Base-by-base conservation (phyloP, 1,284 basidiomycete genomes). In the Cryptococcus sp. region DNA sequence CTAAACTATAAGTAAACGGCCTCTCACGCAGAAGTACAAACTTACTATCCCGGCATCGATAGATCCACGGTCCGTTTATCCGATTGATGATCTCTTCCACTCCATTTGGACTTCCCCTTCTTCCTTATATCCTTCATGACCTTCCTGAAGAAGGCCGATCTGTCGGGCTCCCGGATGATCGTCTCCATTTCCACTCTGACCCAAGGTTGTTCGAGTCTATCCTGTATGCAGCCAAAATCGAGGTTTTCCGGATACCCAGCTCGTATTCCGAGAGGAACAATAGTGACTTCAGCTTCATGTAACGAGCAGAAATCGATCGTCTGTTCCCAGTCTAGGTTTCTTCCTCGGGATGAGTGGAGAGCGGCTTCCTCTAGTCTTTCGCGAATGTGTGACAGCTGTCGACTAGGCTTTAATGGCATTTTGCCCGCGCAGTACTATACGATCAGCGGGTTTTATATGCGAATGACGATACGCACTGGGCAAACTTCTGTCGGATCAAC, bases 1-100 rank as follows among this genome's bases (percentile, higher is more conserved):
- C 74, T 74, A 53, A 23, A 23, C 23, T 23, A 23, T 23, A 23
- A 23, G 23, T 23, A 23, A 23, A 23, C 23, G 23, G 23, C 23
- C 23, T 23, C 23, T 23, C 5, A 52, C 7, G 2, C 32, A n/a
- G 37, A 36, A 14, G 33, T 33, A 6, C 5, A 36, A 0, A 71
- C 71, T 66, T 60, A 76, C 73, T 76, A 76, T 46, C 74, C 74
- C 1, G 69, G 57, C 46, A 58, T 59, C 10, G 65, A 57, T 23
- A 45, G 52, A 38, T 50, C 47, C 35, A 65, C 52, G 36, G 59
- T 55, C 37, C 58, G 53, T 37, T 58, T 55, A 15, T 54, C 61
- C 5, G 56, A 51, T 53, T 67, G 65, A 23, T 60, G 46, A 4
- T 23, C 41, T 0, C 58, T 38, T 6, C 53, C 53, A n/a, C 55